Conservation (phyloP, 805 yeast genomes). For the Metschnikowia chrysomelidarum region DNA sequence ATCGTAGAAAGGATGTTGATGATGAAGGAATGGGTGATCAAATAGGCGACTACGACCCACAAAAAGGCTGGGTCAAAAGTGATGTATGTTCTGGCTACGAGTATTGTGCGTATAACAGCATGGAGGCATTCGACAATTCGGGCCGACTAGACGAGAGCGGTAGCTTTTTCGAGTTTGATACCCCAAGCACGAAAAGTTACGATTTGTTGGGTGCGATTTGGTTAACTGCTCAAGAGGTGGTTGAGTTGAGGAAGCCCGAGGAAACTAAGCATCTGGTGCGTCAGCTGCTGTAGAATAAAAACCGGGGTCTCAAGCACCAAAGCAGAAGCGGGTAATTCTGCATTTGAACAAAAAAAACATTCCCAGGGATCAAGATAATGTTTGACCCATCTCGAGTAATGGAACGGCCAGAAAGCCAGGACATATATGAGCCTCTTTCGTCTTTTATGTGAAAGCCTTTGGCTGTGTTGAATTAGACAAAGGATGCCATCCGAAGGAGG, state of each 20-base stretch:
- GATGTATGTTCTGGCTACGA: constrained; percentile 34
- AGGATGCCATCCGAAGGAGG: constrained; percentile 23
- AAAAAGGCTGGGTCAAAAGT: constrained; percentile 43
- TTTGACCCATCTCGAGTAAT: constrained; percentile 10
- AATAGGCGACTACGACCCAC: constrained; percentile 31
- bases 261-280: too few species aligned
- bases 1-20: constrained; percentile 31
- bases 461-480: constrained; percentile 16
- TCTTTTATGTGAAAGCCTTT: too few species aligned
- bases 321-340: background rate
- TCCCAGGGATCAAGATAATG: background rate
- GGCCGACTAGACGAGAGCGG: constrained; percentile 24
- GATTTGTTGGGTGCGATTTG: constrained; percentile 38
- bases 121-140: constrained; percentile 22
- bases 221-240: constrained; percentile 23
- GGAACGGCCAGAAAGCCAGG: constrained; percentile 15
- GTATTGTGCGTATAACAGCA: constrained; percentile 39
- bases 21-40: constrained; percentile 24
- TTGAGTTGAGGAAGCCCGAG: constrained; percentile 1
- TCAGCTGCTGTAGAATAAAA: too few species aligned
- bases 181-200: constrained; percentile 14
- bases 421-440: too few species aligned
- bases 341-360: background rate
- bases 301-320: background rate
- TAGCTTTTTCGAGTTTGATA: constrained; percentile 22